These are phyloP conservation scores for Fusarium subglutinans DNA, from an alignment of 2,329 filamentous ascomycete species.

Conservation along the genomic window DNA sequence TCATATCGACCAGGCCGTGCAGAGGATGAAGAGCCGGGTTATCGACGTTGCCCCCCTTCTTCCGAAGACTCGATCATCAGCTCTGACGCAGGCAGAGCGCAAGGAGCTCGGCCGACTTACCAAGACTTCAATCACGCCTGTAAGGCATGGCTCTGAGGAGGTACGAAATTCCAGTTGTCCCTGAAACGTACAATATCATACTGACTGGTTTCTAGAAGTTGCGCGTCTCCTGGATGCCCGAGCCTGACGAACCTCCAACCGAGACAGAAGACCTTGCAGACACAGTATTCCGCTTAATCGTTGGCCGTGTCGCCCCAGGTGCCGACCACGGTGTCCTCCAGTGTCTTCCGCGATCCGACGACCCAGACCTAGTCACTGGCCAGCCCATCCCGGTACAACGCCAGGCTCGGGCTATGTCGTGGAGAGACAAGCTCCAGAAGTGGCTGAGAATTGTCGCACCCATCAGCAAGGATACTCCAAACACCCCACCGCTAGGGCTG, in stretches of 20 bases:
- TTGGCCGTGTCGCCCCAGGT: conserved; percentile 36
- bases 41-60: conserved; percentile 40
- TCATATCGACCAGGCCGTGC: conserved; percentile 46
- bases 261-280: conserved; percentile 54
- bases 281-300: conserved; percentile 57
- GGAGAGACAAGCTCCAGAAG: conserved; percentile 47
- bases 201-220: conserved; percentile 41
- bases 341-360: conserved; percentile 28
- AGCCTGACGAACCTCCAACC: conserved; percentile 28
- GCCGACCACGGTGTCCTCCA: conserved; percentile 25
- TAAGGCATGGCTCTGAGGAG: conserved; percentile 10
- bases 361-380: neutral
- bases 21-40: conserved; percentile 38
- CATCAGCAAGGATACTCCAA: conserved; percentile 16
- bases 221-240: conserved; percentile 56
- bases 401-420: conserved; percentile 46
- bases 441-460: conserved; percentile 46
- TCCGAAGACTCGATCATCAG: conserved; percentile 3
- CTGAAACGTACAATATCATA: neutral
- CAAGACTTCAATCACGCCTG: conserved; percentile 42
- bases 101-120: conserved; percentile 47
- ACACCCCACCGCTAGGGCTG: neutral
- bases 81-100: conserved; percentile 36
- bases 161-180: conserved; percentile 27
- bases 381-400: conserved; percentile 41